phyloP scores from a whole-genome alignment of 257 asterid species.

The Penstemon davidsonii region DNA sequence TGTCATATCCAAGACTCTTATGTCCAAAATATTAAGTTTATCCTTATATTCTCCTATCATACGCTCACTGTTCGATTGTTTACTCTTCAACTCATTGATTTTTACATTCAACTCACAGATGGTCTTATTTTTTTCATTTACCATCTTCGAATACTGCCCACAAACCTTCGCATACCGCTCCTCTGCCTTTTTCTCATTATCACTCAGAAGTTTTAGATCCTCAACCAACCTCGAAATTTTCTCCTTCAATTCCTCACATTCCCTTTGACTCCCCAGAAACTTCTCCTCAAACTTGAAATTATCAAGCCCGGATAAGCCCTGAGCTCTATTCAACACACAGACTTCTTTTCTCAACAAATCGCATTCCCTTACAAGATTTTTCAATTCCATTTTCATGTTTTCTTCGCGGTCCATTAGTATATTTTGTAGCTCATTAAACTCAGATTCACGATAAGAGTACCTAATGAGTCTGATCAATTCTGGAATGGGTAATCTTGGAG shows the following conservation, averaged over 20 bases:
- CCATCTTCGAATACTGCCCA: constrained; percentile 8
- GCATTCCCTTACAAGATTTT: too few relatives aligned
- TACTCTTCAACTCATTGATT: constrained; percentile 17
- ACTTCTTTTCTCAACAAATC: too few relatives aligned
- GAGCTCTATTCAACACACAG: not conserved
- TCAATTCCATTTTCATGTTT: too few relatives aligned
- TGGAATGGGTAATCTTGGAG: too few relatives aligned
- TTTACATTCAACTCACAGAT: constrained; percentile 15
- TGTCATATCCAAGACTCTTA: constrained; percentile 10
- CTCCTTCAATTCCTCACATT: constrained; percentile 4
- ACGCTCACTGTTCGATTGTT: constrained; percentile 23
- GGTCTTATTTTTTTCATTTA: constrained; percentile 9
- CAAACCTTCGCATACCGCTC: constrained; percentile 1
- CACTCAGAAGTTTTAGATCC: constrained; percentile 8
- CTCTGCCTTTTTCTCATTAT: constrained; percentile 6
- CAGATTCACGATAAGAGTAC: too few relatives aligned
- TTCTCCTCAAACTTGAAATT: constrained; percentile 19
- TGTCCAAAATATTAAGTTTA: not conserved
- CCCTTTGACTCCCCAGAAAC: constrained; percentile 5
- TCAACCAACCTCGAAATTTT: constrained; percentile 13
- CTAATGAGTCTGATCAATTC: too few relatives aligned
- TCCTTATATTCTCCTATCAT: not conserved
- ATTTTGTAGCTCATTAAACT: too few relatives aligned
- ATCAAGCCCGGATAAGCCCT: constrained; percentile 16
- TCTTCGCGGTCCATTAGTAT: too few relatives aligned